Evolutionary conservation across 1,284 basidiomycete species (phyloP).

Genomic region (Ceratobasidium sp.): DNA sequence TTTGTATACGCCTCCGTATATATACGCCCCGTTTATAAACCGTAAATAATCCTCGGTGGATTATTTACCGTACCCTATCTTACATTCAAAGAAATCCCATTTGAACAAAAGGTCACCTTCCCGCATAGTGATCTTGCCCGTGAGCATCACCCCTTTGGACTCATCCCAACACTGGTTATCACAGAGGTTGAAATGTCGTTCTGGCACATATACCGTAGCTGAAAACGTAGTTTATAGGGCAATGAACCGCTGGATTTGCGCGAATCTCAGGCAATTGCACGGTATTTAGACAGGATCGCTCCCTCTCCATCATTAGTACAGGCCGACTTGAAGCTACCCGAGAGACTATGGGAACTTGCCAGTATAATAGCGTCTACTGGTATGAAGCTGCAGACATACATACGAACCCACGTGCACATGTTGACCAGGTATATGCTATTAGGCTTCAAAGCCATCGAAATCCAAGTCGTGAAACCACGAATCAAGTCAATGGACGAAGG

Average conservation of each 20-base stretch:
- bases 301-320: slow-evolving; percentile 13
- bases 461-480: slow-evolving; percentile 23
- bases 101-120: neutral
- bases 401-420: neutral
- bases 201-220: neutral
- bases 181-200: neutral
- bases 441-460: slow-evolving; percentile 20
- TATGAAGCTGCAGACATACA: neutral
- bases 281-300: slow-evolving; percentile 17
- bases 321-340: slow-evolving; percentile 1
- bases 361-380: slow-evolving; percentile 25
- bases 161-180: slow-evolving; percentile 18
- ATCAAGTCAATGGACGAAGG: slow-evolving; percentile 17
- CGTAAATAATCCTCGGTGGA: no score
- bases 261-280: slow-evolving; percentile 26
- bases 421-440: neutral
- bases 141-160: slow-evolving; percentile 19
- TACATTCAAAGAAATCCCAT: slow-evolving; percentile 11
- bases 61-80: no score
- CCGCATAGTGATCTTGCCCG: slow-evolving; percentile 17
- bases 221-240: neutral
- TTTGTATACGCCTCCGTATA: no score
- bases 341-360: slow-evolving; percentile 34
- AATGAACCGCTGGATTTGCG: neutral
- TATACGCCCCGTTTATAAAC: no score